These are phyloP conservation scores for Inosperma sp. DNA, from an alignment of 768 basidiomycete genomes.

Conservation along the genomic window DNA sequence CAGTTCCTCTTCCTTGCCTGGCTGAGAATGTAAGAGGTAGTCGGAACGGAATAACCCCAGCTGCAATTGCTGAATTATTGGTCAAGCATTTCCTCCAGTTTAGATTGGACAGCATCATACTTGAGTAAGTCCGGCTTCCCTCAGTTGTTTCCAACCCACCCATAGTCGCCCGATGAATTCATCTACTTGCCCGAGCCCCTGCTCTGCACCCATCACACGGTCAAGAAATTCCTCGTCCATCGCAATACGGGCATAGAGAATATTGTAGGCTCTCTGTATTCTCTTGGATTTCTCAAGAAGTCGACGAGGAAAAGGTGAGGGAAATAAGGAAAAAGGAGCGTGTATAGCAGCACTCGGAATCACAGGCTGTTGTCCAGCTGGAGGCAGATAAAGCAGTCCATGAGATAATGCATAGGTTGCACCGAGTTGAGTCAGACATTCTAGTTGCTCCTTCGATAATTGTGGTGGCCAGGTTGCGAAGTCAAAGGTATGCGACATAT, in stretches of 20 bases:
- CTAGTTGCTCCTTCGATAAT: constrained; percentile 53
- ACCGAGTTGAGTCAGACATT: constrained; percentile 57
- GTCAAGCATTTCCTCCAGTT: neutral
- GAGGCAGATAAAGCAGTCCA: constrained; percentile 79
- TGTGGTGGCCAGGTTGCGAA: constrained; percentile 73
- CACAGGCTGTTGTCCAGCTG: constrained; percentile 41
- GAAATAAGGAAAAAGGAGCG: constrained; percentile 85
- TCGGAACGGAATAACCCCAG: constrained; percentile 93
- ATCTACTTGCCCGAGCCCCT: constrained; percentile 78
- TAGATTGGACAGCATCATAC: constrained; percentile 21
- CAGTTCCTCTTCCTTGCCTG: constrained; percentile 29
- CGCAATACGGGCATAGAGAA: constrained; percentile 80
- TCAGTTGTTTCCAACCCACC: constrained; percentile 75
- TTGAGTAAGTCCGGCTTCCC: constrained; percentile 54
- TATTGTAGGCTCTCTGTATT: constrained; percentile 78
- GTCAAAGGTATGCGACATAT: constrained; percentile 33
- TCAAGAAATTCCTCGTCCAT: constrained; percentile 79
- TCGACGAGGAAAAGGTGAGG: constrained; percentile 75
- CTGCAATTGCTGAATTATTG: constrained; percentile 58
- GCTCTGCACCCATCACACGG: constrained; percentile 71
- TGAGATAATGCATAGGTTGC: constrained; percentile 82
- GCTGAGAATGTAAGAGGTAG: constrained; percentile 73
- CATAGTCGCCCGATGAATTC: constrained; percentile 83
- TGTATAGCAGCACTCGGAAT: constrained; percentile 74
- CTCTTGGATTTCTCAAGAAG: constrained; percentile 61